These are phyloP conservation scores for Syzygium malaccense DNA, from an alignment of 441 rosid genomes.

Conservation along the genomic window DNA sequence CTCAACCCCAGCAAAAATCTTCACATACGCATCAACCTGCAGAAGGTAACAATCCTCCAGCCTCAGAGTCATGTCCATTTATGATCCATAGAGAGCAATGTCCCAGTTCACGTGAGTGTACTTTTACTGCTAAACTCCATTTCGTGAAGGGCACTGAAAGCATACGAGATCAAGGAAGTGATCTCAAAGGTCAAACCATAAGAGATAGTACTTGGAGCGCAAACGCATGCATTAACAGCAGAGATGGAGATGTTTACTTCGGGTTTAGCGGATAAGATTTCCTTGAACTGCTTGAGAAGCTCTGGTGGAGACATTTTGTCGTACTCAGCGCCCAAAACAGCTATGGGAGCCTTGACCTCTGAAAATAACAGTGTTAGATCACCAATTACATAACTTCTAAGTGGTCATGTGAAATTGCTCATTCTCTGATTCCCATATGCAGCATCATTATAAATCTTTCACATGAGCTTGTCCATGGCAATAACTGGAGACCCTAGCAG, in stretches of 20 bases:
- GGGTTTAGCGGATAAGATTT: constrained; percentile 4
- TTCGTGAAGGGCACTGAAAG: background rate
- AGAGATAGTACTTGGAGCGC: background rate
- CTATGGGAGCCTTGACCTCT: constrained; percentile 1
- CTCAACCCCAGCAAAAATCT: constrained; percentile 9
- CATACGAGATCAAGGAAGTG: background rate
- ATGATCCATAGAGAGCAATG: background rate
- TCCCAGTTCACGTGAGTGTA: background rate
- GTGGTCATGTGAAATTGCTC: background rate
- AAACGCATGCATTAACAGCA: background rate
- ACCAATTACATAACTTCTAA: background rate
- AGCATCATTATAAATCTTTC: background rate
- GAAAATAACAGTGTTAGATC: background rate
- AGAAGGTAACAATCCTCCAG: background rate
- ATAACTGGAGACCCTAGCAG: background rate
- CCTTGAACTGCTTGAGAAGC: constrained; percentile 14
- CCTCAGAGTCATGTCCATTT: background rate
- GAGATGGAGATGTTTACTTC: background rate
- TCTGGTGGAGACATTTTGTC: constrained; percentile 11
- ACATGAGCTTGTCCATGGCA: background rate
- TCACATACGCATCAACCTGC: constrained; percentile 11
- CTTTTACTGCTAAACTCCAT: background rate
- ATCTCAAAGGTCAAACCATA: background rate
- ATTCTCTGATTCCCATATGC: background rate
- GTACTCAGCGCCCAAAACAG: constrained; percentile 11